Evolutionary conservation across 1,284 basidiomycete species (phyloP), one percentile per base, ranked within the genome.

Genomic region (Leccinum huronense): DNA sequence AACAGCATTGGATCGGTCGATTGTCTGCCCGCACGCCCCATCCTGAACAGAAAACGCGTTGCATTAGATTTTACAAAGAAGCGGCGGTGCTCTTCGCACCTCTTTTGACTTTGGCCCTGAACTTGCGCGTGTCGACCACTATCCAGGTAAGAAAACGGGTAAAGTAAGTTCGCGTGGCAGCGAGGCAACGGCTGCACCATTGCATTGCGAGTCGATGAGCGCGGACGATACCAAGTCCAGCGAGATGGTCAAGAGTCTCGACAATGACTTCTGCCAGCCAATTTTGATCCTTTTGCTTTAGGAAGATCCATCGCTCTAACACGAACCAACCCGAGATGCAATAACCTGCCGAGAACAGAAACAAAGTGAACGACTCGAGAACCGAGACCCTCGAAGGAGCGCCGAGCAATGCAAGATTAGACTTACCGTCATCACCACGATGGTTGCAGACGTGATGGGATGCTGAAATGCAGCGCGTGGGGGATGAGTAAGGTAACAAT

Each of bases 291-390:
- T 84, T 83, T 71, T 90, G 87, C 3, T 80, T 81, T 36, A 82
- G 78, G 75, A 87, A 92, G 33, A 85, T 82, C 83, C 84, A 89
- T 8, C 89, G 84, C 71, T 92, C 90, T 7, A 86, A 86, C 2
- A 85, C 83, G 72, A 92, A 91, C 90, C 90, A 92, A 1, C 84
- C 79, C 0, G 88, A 91, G 19, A 92, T 90, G 10, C 88, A 89
- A n/a, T n/a, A n/a, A n/a, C n/a, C 73, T 75, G 36, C n/a, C 1
- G 11, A 36, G 30, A n/a, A 11, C 5, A 31, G 4, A 34, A 19
- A 2, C 7, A 13, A 45, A 56, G 54, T 34, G n/a, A 10, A 53
- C 13, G 36, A 34, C 1, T 10, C 45, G 19, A 45, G 48, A 51
- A 60, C 54, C 27, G 14, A 42, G 62, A 48, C 36, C 13, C n/a